Evolutionary conservation across 805 yeast genomes (phyloP).

Genomic region (Yamadazyma endophytica): DNA sequence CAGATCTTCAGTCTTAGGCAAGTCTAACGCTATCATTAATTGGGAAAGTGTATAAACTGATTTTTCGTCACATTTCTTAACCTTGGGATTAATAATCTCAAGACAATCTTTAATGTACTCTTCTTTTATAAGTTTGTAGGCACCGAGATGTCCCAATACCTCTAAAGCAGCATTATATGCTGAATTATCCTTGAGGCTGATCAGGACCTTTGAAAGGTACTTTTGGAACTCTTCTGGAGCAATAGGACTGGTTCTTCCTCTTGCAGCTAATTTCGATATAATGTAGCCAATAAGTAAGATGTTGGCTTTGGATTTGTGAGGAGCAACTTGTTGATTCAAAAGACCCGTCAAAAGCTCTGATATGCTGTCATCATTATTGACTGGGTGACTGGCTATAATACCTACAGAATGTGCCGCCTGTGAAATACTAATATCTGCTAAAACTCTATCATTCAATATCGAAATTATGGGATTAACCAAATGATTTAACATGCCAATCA

Average conservation of each 20-base stretch:
- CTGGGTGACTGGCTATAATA: constrained; percentile 44
- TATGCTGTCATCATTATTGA: constrained; percentile 8
- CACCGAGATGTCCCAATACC: constrained; percentile 38
- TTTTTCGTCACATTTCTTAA: constrained; percentile 55
- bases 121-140: constrained; percentile 18
- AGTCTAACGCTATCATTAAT: constrained; percentile 37
- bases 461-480: constrained; percentile 18
- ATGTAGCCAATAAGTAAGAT: constrained; percentile 40
- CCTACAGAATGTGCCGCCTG: constrained; percentile 46
- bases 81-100: constrained; percentile 29
- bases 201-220: constrained; percentile 11
- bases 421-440: constrained; percentile 18
- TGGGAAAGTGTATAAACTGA: constrained; percentile 55
- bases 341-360: constrained; percentile 6
- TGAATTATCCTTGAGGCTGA: constrained; percentile 15
- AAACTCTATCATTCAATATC: constrained; percentile 17
- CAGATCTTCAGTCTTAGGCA: constrained; percentile 9
- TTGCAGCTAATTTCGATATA: constrained; percentile 40
- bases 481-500: constrained; percentile 17
- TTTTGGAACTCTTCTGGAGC: constrained; percentile 6
- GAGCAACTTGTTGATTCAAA: constrained; percentile 6
- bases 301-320: constrained; percentile 14
- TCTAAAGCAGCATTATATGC: constrained; percentile 29
- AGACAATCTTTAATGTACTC: constrained; percentile 13
- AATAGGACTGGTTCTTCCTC: constrained; percentile 21